Evolutionary conservation across 192 early-diverging fungal genomes (phyloP).

Genomic region (Gonapodya sp.): DNA sequence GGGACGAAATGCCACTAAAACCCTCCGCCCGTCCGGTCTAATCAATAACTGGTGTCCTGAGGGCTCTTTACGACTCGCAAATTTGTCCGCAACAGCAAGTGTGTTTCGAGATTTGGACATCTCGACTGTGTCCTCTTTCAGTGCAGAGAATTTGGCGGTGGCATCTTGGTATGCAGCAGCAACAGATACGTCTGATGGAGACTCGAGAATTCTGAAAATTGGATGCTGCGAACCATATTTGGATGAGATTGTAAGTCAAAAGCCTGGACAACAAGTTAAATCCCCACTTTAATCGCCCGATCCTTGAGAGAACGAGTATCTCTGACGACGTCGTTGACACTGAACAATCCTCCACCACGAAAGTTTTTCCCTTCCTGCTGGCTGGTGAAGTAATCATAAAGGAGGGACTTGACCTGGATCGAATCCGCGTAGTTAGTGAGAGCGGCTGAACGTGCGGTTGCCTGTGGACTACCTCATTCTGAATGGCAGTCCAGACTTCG

Average conservation of each 20-base stretch:
- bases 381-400: slow-evolving; percentile 40
- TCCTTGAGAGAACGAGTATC: background rate
- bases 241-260: background rate
- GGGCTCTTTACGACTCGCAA: slow-evolving; percentile 43
- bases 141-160: background rate
- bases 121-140: background rate
- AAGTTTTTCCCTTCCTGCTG: background rate
- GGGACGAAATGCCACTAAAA: slow-evolving; percentile 58
- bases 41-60: slow-evolving; percentile 58
- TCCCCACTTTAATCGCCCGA: background rate
- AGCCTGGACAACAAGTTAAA: background rate
- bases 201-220: background rate
- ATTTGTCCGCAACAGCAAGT: slow-evolving; percentile 49
- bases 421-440: background rate
- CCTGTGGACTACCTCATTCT: slow-evolving; percentile 32
- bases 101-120: background rate
- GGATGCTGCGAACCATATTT: background rate
- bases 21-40: slow-evolving; percentile 54
- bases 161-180: background rate
- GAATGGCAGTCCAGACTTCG: slow-evolving; percentile 38
- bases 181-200: background rate
- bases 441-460: too few relatives aligned
- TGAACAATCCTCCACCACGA: background rate
- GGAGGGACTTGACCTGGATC: slow-evolving; percentile 34
- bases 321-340: background rate